These are phyloP conservation scores for Trametes hirsuta DNA, from an alignment of 1,284 basidiomycete genomes.

Conservation along the genomic window DNA sequence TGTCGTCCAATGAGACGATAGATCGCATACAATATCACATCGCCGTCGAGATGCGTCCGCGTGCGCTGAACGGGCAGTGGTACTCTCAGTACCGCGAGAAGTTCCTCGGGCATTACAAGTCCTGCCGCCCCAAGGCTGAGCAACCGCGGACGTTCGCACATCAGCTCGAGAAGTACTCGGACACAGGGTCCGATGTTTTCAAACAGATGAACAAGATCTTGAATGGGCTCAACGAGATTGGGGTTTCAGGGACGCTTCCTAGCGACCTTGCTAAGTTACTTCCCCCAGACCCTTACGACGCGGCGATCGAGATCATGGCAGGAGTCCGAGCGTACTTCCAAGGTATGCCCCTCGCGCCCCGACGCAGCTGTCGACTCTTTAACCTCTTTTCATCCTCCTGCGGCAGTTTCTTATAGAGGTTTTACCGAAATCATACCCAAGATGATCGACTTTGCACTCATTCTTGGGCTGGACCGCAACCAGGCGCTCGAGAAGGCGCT, in stretches of 20 bases:
- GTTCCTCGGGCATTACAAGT: conserved; percentile 35
- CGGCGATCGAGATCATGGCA: conserved; percentile 68
- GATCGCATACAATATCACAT: conserved; percentile 41
- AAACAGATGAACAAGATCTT: conserved; percentile 42
- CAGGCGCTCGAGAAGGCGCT: conserved; percentile 48
- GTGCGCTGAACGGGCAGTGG: conserved; percentile 38
- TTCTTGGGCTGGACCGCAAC: conserved; percentile 44
- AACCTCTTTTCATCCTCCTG: neutral
- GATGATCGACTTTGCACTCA: conserved; percentile 64
- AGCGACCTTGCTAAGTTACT: conserved; percentile 56
- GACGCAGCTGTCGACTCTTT: neutral
- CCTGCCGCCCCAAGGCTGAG: conserved; percentile 18
- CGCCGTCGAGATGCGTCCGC: conserved; percentile 35
- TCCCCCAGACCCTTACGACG: conserved; percentile 54
- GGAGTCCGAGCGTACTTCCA: conserved; percentile 75
- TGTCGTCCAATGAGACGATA: conserved; percentile 43
- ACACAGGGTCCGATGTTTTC: conserved; percentile 44
- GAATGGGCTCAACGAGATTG: conserved; percentile 46
- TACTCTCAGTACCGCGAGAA: conserved; percentile 36
- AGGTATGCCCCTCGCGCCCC: conserved; percentile 41
- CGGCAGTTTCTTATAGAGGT: conserved; percentile 68
- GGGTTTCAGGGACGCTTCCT: conserved; percentile 43
- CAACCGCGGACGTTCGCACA: conserved; percentile 11
- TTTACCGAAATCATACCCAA: conserved; percentile 66
- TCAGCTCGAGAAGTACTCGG: conserved; percentile 2